These are phyloP conservation scores for Neurospora sp. DNA, from an alignment of 495 filamentous ascomycete species.

Conservation along the genomic window DNA sequence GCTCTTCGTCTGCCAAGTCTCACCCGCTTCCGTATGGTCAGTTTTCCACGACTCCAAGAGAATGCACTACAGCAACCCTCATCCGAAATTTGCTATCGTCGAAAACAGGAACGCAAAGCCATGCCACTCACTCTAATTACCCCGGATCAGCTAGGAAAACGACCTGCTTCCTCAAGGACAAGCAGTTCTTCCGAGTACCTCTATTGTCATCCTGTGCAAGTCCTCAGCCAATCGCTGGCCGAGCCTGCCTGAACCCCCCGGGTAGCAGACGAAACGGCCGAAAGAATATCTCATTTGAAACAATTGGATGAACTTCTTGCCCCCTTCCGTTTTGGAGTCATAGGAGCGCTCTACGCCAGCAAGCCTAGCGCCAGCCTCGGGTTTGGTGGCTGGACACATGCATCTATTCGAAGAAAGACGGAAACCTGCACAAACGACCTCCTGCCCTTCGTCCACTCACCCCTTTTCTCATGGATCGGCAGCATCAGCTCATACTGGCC, in stretches of 20 bases:
- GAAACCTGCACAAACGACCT: conserved; percentile 30
- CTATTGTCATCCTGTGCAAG: not conserved
- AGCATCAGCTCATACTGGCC: conserved; percentile 17
- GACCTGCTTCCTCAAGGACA: not conserved
- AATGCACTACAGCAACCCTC: not conserved
- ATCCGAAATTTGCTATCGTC: not conserved
- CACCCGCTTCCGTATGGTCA: not conserved
- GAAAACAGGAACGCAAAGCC: not conserved
- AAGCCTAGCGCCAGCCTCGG: conserved; percentile 8
- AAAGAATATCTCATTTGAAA: conserved; percentile 27
- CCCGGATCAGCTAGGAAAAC: not conserved
- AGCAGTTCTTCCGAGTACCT: not conserved
- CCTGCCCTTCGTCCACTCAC: conserved; percentile 14
- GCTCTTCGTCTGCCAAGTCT: not conserved
- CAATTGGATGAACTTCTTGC: conserved; percentile 16
- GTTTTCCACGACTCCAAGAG: not conserved
- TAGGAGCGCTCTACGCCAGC: conserved; percentile 3
- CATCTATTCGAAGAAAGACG: conserved; percentile 23
- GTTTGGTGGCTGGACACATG: conserved; percentile 21
- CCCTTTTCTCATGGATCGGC: conserved; percentile 7
- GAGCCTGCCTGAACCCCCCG: conserved; percentile 2
- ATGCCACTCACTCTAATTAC: not conserved
- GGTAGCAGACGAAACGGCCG: conserved; percentile 21
- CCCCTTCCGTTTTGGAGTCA: conserved; percentile 7
- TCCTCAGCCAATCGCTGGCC: conserved; percentile 15